Evolutionary conservation across 306 rosid genomes (phyloP), one percentile per base, ranked within the genome.

Genomic region (Cicer chorassanicum): DNA sequence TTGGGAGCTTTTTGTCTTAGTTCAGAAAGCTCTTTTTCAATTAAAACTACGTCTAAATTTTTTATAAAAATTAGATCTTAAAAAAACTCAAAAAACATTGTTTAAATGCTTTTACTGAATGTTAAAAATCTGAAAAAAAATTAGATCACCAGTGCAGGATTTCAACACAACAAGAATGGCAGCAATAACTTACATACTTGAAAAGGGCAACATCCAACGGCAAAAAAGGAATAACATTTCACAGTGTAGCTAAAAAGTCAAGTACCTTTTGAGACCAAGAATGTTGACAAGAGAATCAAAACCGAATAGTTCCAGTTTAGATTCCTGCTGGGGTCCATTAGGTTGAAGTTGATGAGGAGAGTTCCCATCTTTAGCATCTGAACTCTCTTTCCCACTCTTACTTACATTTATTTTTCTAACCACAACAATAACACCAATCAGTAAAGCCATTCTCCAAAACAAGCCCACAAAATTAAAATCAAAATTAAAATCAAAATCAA

Each of bases 231-330:
- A 80, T n/a, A 65, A 13, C 10, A 4, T 41, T 65, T 56, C 70
- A 44, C 34, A 68, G 74, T 60, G 10, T 44, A 66, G 68, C 68
- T 14, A 72, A 61, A 9, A 67, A 81, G 64, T 34, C 63, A 4
- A 29, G 24, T 81, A 94, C 99, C 99, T 95, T 83, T 85, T 95
- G 61, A 95, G 98, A 80, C 99, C 99, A 42, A 95, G 98, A 89
- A 95, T 95, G 79, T 92, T 95, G 77, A 95, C 99, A 60, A 95
- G 99, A 74, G 99, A 95, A 89, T 94, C 99, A 82, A 95, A 95
- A 79, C 99, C 99, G 43, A 95, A 95, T 76, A 95, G 77, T 75
- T 95, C 99, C 78, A 95, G 79, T 73, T 88, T 95, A 24, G 99
- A 95, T 39, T 95, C 99, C 76, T 81, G 88, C 66, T 82, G 96